Conservation (phyloP, 2,329 filamentous ascomycete species). For the Ophiostoma quercus region DNA sequence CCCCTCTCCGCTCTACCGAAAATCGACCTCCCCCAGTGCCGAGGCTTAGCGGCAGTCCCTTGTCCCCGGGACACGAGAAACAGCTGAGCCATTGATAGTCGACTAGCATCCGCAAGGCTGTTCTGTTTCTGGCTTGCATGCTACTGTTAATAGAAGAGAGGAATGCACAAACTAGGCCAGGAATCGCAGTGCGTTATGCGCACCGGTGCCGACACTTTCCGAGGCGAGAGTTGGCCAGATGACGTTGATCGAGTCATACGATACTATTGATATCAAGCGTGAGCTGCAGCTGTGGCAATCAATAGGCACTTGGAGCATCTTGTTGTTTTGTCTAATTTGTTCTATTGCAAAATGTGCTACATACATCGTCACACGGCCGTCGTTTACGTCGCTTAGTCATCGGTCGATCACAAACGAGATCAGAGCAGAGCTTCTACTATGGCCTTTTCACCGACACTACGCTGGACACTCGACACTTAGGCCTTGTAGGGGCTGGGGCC, state of each 20-base stretch:
- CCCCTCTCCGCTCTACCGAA: constrained; percentile 21
- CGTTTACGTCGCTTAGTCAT: neutral
- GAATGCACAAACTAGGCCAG: neutral
- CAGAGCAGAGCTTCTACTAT: neutral
- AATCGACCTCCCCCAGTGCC: constrained; percentile 18
- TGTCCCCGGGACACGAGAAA: constrained; percentile 16
- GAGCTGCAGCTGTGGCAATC: no score
- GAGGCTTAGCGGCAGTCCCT: constrained; percentile 21
- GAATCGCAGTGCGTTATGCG: neutral
- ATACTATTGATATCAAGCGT: neutral
- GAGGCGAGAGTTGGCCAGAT: constrained; percentile 16
- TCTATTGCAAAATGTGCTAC: constrained; percentile 19
- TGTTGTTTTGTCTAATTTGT: neutral
- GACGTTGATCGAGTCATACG: constrained; percentile 14
- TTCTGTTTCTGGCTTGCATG: no score
- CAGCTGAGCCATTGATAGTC: constrained; percentile 6
- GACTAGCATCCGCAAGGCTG: neutral
- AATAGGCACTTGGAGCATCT: no score
- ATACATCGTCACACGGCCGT: constrained; percentile 20
- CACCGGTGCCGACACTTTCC: constrained; percentile 16
- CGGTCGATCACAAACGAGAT: neutral
- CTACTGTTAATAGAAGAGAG: neutral
- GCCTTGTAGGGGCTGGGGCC: constrained; percentile 63
- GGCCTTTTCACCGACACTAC: neutral
- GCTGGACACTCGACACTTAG: neutral